Conservation (phyloP, 441 rosid species). For the Erodium texanum region DNA sequence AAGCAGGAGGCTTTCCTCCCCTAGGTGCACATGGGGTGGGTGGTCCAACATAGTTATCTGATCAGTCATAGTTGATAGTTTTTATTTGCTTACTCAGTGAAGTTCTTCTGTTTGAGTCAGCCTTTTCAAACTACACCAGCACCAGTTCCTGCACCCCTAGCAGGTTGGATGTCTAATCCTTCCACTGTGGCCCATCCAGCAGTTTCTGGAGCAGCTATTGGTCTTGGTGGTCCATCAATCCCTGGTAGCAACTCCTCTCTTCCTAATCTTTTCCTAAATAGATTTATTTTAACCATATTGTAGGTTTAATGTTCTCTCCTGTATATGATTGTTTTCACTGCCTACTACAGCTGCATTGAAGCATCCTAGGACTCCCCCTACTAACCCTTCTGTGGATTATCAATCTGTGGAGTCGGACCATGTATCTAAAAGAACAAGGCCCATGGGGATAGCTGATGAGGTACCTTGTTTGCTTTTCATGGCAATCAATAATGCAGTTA, state of each 20-base stretch:
- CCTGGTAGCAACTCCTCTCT: conserved; percentile 31
- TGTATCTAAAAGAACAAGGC: conserved; percentile 55
- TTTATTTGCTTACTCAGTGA: conserved; percentile 7
- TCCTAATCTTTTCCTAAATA: conserved; percentile 1
- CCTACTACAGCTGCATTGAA: conserved; percentile 40
- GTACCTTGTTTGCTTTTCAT: conserved; percentile 21
- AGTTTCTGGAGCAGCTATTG: conserved; percentile 58
- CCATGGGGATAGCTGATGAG: conserved; percentile 62
- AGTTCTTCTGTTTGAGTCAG: conserved; percentile 39
- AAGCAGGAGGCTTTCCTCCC: conserved; percentile 58
- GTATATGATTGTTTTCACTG: conserved; percentile 31
- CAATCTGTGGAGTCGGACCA: conserved; percentile 72
- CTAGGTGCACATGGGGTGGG: conserved; percentile 63
- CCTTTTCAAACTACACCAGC: conserved; percentile 63
- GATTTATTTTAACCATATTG: neutral
- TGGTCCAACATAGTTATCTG: conserved; percentile 32
- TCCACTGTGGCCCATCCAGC: conserved; percentile 53
- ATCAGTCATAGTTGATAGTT: neutral
- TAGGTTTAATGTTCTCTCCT: neutral
- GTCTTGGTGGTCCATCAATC: conserved; percentile 46
- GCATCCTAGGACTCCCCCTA: conserved; percentile 60
- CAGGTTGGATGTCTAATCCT: conserved; percentile 83
- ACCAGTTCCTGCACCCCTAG: conserved; percentile 56
- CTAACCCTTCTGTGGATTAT: conserved; percentile 51
- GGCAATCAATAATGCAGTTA: neutral